These are phyloP conservation scores for Colletotrichum spaethianum DNA, from an alignment of 2,329 filamentous ascomycete genomes.

Conservation along the genomic window DNA sequence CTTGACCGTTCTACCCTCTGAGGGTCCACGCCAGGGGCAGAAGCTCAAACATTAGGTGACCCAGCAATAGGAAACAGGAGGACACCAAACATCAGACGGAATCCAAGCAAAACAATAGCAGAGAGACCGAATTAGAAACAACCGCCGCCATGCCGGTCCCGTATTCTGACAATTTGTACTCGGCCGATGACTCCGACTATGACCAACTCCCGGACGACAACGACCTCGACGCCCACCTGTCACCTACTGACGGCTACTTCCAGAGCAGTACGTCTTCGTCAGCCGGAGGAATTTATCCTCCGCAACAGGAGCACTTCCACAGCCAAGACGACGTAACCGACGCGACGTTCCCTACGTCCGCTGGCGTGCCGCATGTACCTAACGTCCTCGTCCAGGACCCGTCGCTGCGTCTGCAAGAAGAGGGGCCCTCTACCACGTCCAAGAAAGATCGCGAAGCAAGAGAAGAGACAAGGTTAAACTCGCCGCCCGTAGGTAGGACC, in stretches of 20 bases:
- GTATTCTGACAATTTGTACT: conserved; percentile 55
- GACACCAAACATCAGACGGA: background rate
- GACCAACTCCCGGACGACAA: conserved; percentile 47
- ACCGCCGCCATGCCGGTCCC: conserved; percentile 58
- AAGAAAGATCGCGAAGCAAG: conserved; percentile 61
- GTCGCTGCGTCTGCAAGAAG: conserved; percentile 55
- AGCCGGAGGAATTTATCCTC: conserved; percentile 45
- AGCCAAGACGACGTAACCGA: conserved; percentile 42
- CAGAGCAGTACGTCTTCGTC: conserved; percentile 52
- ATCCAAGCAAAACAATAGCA: background rate
- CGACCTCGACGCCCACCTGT: conserved; percentile 49
- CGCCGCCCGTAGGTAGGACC: conserved; percentile 28
- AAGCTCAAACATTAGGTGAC: conserved; percentile 34
- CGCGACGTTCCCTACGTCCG: conserved; percentile 46
- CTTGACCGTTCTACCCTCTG: background rate
- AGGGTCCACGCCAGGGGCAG: conserved; percentile 4
- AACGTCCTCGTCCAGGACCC: conserved; percentile 66
- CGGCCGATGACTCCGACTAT: conserved; percentile 36
- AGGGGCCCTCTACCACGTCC: conserved; percentile 43
- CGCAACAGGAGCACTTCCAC: conserved; percentile 34
- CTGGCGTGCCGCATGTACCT: conserved; percentile 60
- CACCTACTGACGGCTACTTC: conserved; percentile 69
- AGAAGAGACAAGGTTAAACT: conserved; percentile 55
- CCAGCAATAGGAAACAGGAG: conserved; percentile 34
- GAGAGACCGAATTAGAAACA: conserved; percentile 40